These are phyloP conservation scores for Castanospermum australe DNA, from an alignment of 306 rosid genomes.

Conservation along the genomic window DNA sequence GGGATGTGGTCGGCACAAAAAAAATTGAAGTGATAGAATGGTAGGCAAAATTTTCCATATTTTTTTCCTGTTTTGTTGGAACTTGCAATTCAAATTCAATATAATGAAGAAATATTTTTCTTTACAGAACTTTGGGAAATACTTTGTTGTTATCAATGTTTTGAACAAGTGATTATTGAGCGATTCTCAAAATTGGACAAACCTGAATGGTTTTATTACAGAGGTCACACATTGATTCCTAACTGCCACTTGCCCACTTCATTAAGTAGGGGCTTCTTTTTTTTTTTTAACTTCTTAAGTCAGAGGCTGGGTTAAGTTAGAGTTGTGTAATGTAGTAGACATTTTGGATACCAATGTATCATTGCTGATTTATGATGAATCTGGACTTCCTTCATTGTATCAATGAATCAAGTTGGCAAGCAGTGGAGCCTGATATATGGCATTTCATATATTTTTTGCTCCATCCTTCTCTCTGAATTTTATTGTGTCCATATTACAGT, in stretches of 20 bases:
- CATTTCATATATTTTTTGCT: background rate
- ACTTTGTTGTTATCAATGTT: conserved; percentile 5
- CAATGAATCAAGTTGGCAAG: background rate
- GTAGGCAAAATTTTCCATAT: background rate
- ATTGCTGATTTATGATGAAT: background rate
- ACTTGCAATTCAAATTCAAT: background rate
- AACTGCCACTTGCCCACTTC: conserved; percentile 15
- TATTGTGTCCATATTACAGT: background rate
- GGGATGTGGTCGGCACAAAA: background rate
- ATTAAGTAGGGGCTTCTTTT: background rate
- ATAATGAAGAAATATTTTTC: background rate
- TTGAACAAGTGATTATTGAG: background rate
- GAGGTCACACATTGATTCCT: background rate
- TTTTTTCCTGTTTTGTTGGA: background rate
- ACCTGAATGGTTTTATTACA: background rate
- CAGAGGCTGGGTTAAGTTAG: background rate
- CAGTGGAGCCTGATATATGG: background rate
- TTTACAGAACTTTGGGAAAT: background rate
- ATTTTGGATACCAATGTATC: background rate
- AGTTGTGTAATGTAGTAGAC: background rate
- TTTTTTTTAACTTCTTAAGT: background rate
- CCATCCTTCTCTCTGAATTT: background rate
- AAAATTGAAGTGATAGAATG: background rate
- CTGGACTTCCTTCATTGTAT: background rate
- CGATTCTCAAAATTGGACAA: background rate